Evolutionary conservation across 148 eudicot species (phyloP).

Genomic region (Beta vulgaris): DNA sequence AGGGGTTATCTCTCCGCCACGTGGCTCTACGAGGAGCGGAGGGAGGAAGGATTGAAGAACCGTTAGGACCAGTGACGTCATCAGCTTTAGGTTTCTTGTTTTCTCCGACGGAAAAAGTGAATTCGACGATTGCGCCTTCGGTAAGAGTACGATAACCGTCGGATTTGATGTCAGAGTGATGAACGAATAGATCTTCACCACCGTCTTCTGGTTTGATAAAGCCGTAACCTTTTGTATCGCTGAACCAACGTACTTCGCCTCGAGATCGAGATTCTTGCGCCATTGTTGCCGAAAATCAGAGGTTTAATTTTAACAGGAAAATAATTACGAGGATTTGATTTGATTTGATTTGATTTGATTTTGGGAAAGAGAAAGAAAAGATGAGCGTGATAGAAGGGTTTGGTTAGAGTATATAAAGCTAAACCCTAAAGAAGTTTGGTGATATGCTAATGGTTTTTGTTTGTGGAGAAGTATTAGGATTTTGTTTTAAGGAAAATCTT

Average conservation of each 20-base stretch:
- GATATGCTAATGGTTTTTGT: no score
- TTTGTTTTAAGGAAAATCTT: no score
- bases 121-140: slow-evolving; percentile 53
- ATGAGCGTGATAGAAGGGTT: not conserved
- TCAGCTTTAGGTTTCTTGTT: slow-evolving; percentile 47
- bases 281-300: slow-evolving; percentile 28
- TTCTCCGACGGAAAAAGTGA: slow-evolving; percentile 32
- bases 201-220: slow-evolving; percentile 64
- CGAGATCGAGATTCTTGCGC: slow-evolving; percentile 28
- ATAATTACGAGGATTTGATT: no score
- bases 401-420: not conserved
- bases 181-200: slow-evolving; percentile 70
- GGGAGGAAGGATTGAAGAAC: slow-evolving; percentile 27
- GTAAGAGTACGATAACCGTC: slow-evolving; percentile 55
- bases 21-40: not conserved
- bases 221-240: slow-evolving; percentile 62
- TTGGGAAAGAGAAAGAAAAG: not conserved
- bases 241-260: slow-evolving; percentile 52
- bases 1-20: slow-evolving; percentile 3
- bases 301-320: no score
- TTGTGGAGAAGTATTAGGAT: no score
- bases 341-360: no score
- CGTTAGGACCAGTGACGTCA: slow-evolving; percentile 54
- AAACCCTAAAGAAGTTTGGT: not conserved
- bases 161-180: slow-evolving; percentile 51